Conservation (phyloP, 2,329 filamentous ascomycete species). For the Didymellaceae sp. region DNA sequence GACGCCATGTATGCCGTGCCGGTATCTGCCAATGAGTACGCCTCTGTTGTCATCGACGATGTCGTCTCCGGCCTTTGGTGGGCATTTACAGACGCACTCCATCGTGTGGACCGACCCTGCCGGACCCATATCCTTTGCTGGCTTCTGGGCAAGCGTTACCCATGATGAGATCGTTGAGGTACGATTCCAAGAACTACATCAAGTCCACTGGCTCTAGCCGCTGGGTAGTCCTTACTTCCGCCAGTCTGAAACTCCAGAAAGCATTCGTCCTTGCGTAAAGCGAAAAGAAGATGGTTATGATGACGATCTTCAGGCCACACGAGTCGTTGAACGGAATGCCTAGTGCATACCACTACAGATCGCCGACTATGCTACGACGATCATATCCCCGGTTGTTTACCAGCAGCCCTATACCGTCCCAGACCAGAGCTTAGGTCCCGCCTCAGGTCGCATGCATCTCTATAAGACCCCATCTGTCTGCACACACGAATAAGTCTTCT, state of each 20-base stretch:
- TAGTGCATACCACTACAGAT: neutral
- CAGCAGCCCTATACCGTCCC: neutral
- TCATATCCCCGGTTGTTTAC: neutral
- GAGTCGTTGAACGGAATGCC: neutral
- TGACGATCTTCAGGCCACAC: neutral
- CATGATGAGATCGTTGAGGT: neutral
- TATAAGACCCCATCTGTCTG: conserved; percentile 1
- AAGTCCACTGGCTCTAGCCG: neutral
- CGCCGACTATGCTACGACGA: neutral
- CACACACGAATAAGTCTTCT: neutral
- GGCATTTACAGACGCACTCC: neutral
- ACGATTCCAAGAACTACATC: neutral
- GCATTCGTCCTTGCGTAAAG: neutral
- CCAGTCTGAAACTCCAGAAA: neutral
- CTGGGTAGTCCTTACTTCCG: neutral
- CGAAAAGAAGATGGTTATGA: neutral
- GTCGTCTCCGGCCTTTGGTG: neutral
- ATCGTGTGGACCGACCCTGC: neutral
- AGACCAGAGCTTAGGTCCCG: neutral
- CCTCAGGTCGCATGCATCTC: neutral
- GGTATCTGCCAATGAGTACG: conserved; percentile 3
- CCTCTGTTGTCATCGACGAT: conserved; percentile 13
- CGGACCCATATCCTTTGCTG: neutral
- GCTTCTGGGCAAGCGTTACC: neutral
- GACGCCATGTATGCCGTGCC: neutral